phyloP scores from a whole-genome alignment of 257 asterid genomes.

The Solanum boliviense region DNA sequence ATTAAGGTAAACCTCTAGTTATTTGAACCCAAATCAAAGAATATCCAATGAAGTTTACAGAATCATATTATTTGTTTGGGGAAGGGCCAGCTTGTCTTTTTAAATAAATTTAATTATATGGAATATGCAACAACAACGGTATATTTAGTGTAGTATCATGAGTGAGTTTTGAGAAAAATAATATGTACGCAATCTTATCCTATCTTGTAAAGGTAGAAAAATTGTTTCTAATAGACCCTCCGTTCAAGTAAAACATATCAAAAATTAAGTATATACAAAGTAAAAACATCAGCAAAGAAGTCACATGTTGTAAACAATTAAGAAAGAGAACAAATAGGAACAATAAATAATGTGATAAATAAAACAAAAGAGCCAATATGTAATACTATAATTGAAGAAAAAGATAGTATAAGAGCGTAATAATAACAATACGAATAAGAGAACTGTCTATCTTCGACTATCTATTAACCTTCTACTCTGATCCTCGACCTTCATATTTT shows the following conservation, averaged over 20 bases:
- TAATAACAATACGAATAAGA: background rate
- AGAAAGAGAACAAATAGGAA: too few species aligned
- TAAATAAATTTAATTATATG: too few species aligned
- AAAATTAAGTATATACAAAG: background rate
- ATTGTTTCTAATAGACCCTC: too few species aligned
- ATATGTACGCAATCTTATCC: background rate
- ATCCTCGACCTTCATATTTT: background rate
- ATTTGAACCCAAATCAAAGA: background rate
- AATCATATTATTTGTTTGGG: background rate
- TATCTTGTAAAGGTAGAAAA: background rate
- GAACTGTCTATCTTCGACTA: too few species aligned
- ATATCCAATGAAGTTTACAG: background rate
- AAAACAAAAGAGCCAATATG: background rate
- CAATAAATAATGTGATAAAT: too few species aligned
- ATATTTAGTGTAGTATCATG: too few species aligned
- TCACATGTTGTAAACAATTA: background rate
- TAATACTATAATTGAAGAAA: too few species aligned
- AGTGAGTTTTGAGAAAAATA: too few species aligned
- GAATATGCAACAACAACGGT: too few species aligned
- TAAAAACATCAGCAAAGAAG: background rate
- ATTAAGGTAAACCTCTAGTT: background rate
- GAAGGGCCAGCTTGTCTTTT: background rate
- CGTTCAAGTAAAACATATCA: background rate
- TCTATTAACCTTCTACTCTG: too few species aligned
- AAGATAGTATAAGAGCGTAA: too few species aligned